Conservation (phyloP, 345 rosid genomes). For the Salix dunnii region DNA sequence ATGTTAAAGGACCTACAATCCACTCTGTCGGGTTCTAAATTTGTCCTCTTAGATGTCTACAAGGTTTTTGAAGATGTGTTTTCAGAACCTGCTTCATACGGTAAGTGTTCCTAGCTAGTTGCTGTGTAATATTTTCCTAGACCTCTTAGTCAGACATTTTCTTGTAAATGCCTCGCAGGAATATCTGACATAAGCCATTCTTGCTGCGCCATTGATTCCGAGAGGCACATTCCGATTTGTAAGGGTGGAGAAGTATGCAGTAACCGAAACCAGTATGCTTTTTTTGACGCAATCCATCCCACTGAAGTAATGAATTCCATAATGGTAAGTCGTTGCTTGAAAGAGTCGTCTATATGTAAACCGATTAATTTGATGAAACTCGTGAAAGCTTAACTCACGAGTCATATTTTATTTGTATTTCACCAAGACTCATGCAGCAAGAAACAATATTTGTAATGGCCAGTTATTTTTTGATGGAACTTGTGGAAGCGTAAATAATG, state of each 20-base stretch:
- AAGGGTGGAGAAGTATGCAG: not conserved
- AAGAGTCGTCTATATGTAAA: not conserved
- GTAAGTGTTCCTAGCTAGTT: not conserved
- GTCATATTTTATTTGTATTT: not conserved
- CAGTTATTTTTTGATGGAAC: too few species aligned
- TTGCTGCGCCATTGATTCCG: not conserved
- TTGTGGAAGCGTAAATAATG: too few species aligned
- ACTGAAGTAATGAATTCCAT: not conserved
- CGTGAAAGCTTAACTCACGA: not conserved
- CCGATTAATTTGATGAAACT: not conserved
- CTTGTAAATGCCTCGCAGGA: not conserved
- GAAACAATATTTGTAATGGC: too few species aligned
- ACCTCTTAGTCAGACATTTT: not conserved
- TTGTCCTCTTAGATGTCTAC: not conserved
- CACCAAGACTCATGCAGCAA: not conserved
- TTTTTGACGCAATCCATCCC: not conserved
- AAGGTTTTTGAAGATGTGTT: not conserved
- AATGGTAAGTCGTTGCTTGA: not conserved
- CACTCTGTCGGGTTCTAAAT: not conserved
- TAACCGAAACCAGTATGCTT: not conserved
- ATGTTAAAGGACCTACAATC: not conserved
- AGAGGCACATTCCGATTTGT: not conserved
- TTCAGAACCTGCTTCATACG: not conserved
- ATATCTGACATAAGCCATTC: not conserved
- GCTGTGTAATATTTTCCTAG: not conserved